Conservation (phyloP, 2,329 filamentous ascomycete species). For the Claviceps arundinis region DNA sequence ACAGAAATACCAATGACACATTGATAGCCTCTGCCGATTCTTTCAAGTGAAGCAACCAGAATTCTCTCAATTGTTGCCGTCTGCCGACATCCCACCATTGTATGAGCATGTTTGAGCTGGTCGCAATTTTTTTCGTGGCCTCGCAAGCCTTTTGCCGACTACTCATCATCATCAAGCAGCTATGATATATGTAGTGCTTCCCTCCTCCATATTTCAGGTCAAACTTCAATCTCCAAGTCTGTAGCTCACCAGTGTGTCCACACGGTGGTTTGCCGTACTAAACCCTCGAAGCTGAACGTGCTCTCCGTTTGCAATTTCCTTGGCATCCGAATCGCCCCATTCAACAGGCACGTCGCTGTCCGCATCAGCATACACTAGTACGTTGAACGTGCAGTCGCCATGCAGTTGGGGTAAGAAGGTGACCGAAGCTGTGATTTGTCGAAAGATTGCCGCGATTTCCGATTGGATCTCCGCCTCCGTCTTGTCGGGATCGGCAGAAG, state of each 20-base stretch:
- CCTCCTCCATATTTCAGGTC: no score
- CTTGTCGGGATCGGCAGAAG: constrained; percentile 48
- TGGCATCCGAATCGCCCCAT: constrained; percentile 96
- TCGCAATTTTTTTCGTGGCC: not conserved
- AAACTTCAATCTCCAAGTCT: constrained; percentile 36
- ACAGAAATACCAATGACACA: not conserved
- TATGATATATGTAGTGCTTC: no score
- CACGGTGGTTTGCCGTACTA: constrained; percentile 85
- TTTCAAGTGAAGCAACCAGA: not conserved
- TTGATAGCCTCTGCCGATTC: not conserved
- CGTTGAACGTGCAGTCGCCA: constrained; percentile 96
- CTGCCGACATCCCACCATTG: not conserved
- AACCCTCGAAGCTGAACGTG: constrained; percentile 92
- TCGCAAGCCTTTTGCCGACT: not conserved
- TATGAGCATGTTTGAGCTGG: not conserved
- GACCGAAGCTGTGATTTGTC: constrained; percentile 94
- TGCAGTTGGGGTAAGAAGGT: constrained; percentile 84
- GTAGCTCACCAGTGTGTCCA: constrained; percentile 94
- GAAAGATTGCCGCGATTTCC: constrained; percentile 92
- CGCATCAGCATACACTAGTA: constrained; percentile 92
- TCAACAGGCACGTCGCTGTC: constrained; percentile 94
- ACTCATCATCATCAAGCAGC: not conserved
- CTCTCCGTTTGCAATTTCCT: constrained; percentile 89
- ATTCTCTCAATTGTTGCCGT: not conserved
- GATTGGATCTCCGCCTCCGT: constrained; percentile 87